Evolutionary conservation across 2,329 filamentous ascomycete genomes (phyloP).

Genomic region (Xylaria sp.): DNA sequence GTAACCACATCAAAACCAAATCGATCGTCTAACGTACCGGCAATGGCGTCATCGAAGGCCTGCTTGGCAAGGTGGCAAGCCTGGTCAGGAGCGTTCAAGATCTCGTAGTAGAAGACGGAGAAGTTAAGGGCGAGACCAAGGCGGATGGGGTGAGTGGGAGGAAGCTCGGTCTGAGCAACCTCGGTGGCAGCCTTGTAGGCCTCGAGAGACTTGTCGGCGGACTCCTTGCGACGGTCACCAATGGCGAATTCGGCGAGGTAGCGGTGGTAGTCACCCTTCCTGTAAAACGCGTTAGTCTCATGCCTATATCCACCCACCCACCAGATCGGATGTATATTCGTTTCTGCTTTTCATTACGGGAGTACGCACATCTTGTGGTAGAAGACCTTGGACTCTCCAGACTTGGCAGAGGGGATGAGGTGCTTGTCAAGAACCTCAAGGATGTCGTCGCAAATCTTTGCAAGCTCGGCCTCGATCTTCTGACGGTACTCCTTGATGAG

Average conservation of each 20-base stretch:
- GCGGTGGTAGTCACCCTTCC: constrained; percentile 99
- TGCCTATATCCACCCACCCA: background rate
- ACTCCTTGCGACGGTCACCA: constrained; percentile 91
- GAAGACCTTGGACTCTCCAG: constrained; percentile 98
- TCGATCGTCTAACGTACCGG: constrained; percentile 41
- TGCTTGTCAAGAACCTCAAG: constrained; percentile 90
- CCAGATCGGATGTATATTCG: background rate
- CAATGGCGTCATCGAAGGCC: constrained; percentile 94
- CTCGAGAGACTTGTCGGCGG: constrained; percentile 89
- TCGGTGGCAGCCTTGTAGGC: constrained; percentile 94
- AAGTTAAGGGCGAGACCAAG: constrained; percentile 91
- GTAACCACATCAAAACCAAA: background rate
- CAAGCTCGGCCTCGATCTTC: constrained; percentile 96
- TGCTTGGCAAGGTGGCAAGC: constrained; percentile 97
- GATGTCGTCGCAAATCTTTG: constrained; percentile 97
- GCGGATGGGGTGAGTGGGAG: constrained; percentile 88
- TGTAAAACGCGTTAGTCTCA: constrained; percentile 37
- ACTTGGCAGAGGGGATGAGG: constrained; percentile 89
- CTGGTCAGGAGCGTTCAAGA: constrained; percentile 96
- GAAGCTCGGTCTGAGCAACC: constrained; percentile 81
- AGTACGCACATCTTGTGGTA: constrained; percentile 96
- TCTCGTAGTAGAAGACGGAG: constrained; percentile 99
- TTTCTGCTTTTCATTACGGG: constrained; percentile 1
- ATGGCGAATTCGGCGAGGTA: constrained; percentile 96
- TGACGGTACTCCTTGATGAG: constrained; percentile 98